Evolutionary conservation across 441 rosid species (phyloP), one percentile per base, ranked within the genome.

Genomic region (Heliophila coronopifolia): DNA sequence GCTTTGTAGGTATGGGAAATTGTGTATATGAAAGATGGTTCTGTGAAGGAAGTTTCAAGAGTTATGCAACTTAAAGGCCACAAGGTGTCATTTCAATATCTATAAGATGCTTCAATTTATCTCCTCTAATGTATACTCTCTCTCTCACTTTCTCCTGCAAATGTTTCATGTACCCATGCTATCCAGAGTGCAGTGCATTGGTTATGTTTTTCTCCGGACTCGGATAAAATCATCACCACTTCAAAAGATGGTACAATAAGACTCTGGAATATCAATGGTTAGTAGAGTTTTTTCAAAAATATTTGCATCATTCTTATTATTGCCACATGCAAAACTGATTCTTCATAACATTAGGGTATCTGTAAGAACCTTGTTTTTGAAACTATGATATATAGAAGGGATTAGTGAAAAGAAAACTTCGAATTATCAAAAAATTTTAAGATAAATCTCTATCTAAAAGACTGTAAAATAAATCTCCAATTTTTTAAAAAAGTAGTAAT

Each of bases 31-130:
- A 92, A 88, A 79, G 97, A 92, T 75, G 96, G 97, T 53, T 86
- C 86, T 11, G 96, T 86, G 43, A 92, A 81, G 83, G 97, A 84
- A 66, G 79, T 92, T 53, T 39, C 73, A 65, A 92, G 73, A 49
- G 93, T 58, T 50, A 92, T 92, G 99, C 96, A 92, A 72, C 95
- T 92, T 34, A 92, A 92, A 77, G 97, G 94, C 51, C 94, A 93
- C 73, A 83, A 82, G 92, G 96, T 79, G 55, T 50, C 10, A 23
- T 23, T 27, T n/a, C 40, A 19, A 38, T 35, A 13, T 17, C 19
- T 45, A 27, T 25, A 14, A 41, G 26, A 32, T 27, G 42, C 40
- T 36, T 36, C 48, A 51, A 9, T 59, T 22, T 38, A 40, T 17
- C 31, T 37, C 31, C 34, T 31, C 26, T n/a, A 28, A 19, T 14